Evolutionary conservation across 805 yeast species (phyloP).

Genomic region (Saturnispora dispora): DNA sequence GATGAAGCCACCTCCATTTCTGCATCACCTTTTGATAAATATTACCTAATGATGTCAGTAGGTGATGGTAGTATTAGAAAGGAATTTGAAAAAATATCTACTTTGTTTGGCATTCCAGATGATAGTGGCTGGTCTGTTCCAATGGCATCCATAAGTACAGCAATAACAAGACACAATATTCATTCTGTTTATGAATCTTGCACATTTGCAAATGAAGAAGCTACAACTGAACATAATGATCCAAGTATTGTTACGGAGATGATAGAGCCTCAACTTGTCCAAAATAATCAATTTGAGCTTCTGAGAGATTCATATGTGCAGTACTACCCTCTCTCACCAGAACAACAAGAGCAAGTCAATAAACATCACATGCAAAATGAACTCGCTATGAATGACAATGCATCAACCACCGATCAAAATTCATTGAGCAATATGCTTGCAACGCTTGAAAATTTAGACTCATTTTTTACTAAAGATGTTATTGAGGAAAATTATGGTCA

Average conservation of each 20-base stretch:
- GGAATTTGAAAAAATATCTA: slow-evolving; percentile 77
- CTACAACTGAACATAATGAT: not conserved
- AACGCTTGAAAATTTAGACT: slow-evolving; percentile 79
- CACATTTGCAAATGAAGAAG: slow-evolving; percentile 36
- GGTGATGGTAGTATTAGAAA: slow-evolving; percentile 73
- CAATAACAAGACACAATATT: slow-evolving; percentile 82
- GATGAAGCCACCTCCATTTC: slow-evolving; percentile 82
- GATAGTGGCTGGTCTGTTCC: slow-evolving; percentile 97
- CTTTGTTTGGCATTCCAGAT: slow-evolving; percentile 89
- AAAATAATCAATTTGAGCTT: slow-evolving; percentile 6
- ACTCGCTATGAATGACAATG: slow-evolving; percentile 31
- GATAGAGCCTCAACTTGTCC: not conserved
- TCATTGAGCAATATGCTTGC: slow-evolving; percentile 89
- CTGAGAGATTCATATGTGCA: slow-evolving; percentile 26
- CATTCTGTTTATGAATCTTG: slow-evolving; percentile 94
- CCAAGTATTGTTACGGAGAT: not conserved
- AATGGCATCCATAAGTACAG: slow-evolving; percentile 86
- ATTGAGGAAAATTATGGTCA: slow-evolving; percentile 29
- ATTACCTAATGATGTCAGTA: slow-evolving; percentile 82
- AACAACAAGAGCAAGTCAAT: slow-evolving; percentile 19
- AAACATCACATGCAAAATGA: slow-evolving; percentile 18
- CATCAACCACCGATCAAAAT: slow-evolving; percentile 49
- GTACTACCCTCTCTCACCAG: slow-evolving; percentile 24
- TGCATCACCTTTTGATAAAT: slow-evolving; percentile 85
- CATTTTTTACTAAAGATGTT: slow-evolving; percentile 67